Conservation (phyloP, 495 filamentous ascomycete species). For the Daldinia concentrica region DNA sequence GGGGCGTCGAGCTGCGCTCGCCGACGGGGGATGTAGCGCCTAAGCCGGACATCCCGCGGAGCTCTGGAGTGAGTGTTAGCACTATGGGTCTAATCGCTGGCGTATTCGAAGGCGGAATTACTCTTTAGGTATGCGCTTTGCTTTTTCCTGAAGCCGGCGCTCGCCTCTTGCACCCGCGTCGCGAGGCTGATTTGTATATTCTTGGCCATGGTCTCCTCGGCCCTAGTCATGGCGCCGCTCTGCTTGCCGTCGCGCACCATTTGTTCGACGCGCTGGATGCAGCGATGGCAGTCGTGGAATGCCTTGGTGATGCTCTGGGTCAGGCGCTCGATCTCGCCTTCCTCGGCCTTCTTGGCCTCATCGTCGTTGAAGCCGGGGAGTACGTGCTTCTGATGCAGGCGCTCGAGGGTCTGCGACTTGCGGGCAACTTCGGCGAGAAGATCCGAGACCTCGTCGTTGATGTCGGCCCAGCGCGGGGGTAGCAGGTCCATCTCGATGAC, state of each 20-base stretch:
- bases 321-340: slow-evolving; percentile 86
- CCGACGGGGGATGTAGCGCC: slow-evolving; percentile 45
- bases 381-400: slow-evolving; percentile 95
- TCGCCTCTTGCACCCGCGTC: slow-evolving; percentile 88
- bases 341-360: slow-evolving; percentile 81
- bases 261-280: slow-evolving; percentile 84
- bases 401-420: slow-evolving; percentile 85
- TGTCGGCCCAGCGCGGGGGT: slow-evolving; percentile 93
- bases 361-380: slow-evolving; percentile 97
- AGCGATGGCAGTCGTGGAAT: slow-evolving; percentile 89
- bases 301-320: slow-evolving; percentile 88
- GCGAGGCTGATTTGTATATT: slow-evolving; percentile 95
- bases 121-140: slow-evolving; percentile 96
- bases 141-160: slow-evolving; percentile 92
- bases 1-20: slow-evolving; percentile 70
- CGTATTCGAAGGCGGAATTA: slow-evolving; percentile 46
- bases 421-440: slow-evolving; percentile 80
- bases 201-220: slow-evolving; percentile 93
- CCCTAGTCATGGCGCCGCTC: slow-evolving; percentile 72
- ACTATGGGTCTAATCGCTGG: neutral
- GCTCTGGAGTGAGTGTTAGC: slow-evolving; percentile 64
- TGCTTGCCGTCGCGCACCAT: slow-evolving; percentile 81
- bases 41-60: slow-evolving; percentile 74
- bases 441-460: slow-evolving; percentile 92
- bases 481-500: slow-evolving; percentile 98